These are phyloP conservation scores for Stevia rebaudiana DNA, from an alignment of 140 eudicot genomes.

Conservation along the genomic window DNA sequence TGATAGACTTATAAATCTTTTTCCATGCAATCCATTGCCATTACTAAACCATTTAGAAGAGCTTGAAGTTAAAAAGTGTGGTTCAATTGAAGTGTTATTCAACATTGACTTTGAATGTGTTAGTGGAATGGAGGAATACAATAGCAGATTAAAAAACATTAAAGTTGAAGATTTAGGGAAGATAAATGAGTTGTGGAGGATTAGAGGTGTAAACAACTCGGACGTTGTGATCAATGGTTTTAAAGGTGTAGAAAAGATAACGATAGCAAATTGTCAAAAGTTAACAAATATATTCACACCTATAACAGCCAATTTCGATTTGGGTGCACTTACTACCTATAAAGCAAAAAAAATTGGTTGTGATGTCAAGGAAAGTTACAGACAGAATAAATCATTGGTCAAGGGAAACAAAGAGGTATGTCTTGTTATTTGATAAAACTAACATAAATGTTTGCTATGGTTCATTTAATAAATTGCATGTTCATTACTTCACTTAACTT, in stretches of 20 bases:
- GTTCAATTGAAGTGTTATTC: constrained; percentile 11
- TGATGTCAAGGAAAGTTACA: too few species aligned
- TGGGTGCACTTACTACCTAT: background rate
- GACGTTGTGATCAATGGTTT: background rate
- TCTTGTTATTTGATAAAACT: background rate
- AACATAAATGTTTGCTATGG: too few species aligned
- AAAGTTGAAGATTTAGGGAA: background rate
- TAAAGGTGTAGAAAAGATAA: background rate
- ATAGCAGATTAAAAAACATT: background rate
- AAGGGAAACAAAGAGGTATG: constrained; percentile 4
- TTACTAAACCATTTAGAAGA: background rate
- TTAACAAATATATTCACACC: constrained; percentile 16
- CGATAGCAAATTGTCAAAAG: background rate
- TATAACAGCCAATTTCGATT: background rate
- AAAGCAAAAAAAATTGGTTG: too few species aligned
- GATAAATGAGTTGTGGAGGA: constrained; percentile 15
- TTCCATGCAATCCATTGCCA: constrained; percentile 14
- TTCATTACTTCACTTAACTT: too few species aligned
- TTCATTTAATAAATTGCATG: too few species aligned
- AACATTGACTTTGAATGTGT: background rate
- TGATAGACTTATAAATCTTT: background rate
- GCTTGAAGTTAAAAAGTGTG: background rate
- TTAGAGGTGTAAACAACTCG: background rate
- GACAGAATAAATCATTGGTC: too few species aligned
- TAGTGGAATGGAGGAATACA: background rate